These are phyloP conservation scores for Fraxinus angustifolia DNA, from an alignment of 305 asterid genomes.

Conservation along the genomic window DNA sequence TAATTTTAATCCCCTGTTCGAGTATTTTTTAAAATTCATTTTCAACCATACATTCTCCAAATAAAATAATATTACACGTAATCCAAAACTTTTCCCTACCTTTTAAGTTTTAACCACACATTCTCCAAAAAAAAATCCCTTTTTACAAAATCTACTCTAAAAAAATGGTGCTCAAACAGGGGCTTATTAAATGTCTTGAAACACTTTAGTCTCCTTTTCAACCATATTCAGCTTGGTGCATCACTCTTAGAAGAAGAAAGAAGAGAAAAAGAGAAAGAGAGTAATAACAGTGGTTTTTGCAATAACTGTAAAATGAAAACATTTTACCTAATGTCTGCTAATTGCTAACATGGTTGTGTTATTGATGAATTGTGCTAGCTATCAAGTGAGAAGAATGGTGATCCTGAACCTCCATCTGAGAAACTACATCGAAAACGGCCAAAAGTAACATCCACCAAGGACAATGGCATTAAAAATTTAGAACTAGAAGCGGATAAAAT, in stretches of 20 bases:
- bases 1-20: neutral
- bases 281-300: neutral
- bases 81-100: neutral
- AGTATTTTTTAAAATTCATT: neutral
- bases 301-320: neutral
- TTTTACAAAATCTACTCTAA: neutral
- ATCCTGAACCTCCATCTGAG: slow-evolving; percentile 29
- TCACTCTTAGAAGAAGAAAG: neutral
- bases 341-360: neutral
- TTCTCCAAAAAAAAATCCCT: neutral
- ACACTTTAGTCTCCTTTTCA: neutral
- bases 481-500: slow-evolving; percentile 21
- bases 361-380: slow-evolving; percentile 10
- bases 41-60: neutral
- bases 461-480: slow-evolving; percentile 7
- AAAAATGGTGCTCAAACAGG: neutral
- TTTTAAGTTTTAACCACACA: neutral
- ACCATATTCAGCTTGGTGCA: neutral
- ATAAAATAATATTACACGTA: neutral
- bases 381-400: slow-evolving; percentile 22
- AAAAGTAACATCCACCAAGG: slow-evolving; percentile 28
- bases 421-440: slow-evolving; percentile 28
- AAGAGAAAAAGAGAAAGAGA: neutral
- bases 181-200: neutral
- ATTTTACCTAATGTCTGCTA: neutral